Evolutionary conservation across 73 alveolate genomes (phyloP), one percentile per base, ranked within the genome.

Genomic region (Paramecium tetraurelia): DNA sequence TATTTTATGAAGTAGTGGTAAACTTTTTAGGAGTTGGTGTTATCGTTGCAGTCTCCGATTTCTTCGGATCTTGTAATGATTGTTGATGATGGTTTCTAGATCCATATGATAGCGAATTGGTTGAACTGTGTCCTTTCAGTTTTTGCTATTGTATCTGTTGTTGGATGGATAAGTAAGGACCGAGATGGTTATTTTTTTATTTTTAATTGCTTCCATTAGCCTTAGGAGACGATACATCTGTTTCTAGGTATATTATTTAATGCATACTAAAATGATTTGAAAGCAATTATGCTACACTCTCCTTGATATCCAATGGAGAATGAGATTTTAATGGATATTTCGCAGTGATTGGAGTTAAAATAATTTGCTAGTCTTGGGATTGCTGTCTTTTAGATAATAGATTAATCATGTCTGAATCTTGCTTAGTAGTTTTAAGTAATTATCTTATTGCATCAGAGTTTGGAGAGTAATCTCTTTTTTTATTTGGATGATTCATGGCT

Each of bases 381-480:
- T 63, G 31, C 8, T 27, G 48, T 18, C 21, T 63, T 63, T 33
- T 63, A 31, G 84, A 27, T 12, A 63, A 33, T 63, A 63, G 8
- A 63, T 63, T 63, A 63, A 10, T 33, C 0, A 33, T 33, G 11
- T 63, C 84, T 14, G 22, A 31, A 31, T 63, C 84, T 31, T 3
- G 29, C 14, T 63, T 63, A 31, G 84, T 44, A 22, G 43, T 80
- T 35, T 80, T 48, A 9, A 44, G 33, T 14, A 41, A 46, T 46
- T 12, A 43, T 46, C 72, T 48, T 5, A 80, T 80, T 7, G 70
- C 90, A 22, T 80, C 90, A 11, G 70, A 43, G 46, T 80, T 72
- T 18, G 90, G 90, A 22, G 90, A 80, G 90, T 80, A 80, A 48
- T 80, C 90, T 80, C 90, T 80, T 48, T 46, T 80, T 41, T 80